Conservation (phyloP, 345 rosid species). For the Salix purpurea region DNA sequence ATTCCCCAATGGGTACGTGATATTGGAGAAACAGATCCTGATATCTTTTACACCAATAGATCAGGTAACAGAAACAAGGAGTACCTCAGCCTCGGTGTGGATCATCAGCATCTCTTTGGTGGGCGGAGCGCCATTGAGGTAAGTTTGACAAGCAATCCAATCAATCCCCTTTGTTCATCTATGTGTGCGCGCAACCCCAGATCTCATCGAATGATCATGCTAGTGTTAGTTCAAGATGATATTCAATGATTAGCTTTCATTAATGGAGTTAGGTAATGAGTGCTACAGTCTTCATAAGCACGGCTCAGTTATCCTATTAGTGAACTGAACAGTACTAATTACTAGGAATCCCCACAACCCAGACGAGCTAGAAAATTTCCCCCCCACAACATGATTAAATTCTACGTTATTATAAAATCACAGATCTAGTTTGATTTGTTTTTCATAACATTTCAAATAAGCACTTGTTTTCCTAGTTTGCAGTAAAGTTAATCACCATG, state of each 20-base stretch:
- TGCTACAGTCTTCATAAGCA: too few species aligned
- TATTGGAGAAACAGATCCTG: constrained; percentile 50
- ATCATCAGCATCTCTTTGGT: constrained; percentile 46
- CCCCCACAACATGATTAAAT: too few species aligned
- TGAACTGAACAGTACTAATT: neutral
- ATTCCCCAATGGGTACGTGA: constrained; percentile 69
- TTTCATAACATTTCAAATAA: too few species aligned
- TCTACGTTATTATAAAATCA: too few species aligned
- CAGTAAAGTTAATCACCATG: neutral
- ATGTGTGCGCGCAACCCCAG: neutral
- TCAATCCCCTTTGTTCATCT: neutral
- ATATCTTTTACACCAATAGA: constrained; percentile 61
- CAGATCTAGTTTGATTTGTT: too few species aligned
- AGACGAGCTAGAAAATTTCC: too few species aligned
- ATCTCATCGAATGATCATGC: neutral
- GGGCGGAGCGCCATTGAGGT: constrained; percentile 76
- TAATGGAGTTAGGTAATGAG: too few species aligned
- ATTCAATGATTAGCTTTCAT: too few species aligned
- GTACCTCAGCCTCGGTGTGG: constrained; percentile 67
- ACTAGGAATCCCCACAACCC: too few species aligned
- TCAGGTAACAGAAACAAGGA: constrained; percentile 59
- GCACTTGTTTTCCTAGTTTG: too few species aligned
- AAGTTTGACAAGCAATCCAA: neutral
- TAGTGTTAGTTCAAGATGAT: too few species aligned
- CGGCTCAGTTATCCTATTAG: too few species aligned